These are phyloP conservation scores for Podaxis rugospora DNA, from an alignment of 768 basidiomycete species.

Conservation along the genomic window DNA sequence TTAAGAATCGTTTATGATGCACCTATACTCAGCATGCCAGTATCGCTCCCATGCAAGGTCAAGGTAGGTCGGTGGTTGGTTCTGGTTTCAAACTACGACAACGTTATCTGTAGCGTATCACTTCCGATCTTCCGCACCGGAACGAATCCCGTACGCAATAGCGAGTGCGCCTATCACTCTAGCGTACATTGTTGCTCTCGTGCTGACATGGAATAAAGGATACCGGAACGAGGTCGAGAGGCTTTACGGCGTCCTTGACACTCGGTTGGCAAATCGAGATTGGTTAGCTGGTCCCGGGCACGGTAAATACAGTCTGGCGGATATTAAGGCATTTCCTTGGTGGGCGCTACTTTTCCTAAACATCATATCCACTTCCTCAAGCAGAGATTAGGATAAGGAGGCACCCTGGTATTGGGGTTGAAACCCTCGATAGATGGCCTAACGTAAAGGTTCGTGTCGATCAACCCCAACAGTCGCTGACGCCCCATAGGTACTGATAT, in stretches of 20 bases:
- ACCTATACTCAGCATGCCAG: slow-evolving; percentile 52
- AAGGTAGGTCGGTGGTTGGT: slow-evolving; percentile 23
- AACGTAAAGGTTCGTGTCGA: slow-evolving; percentile 35
- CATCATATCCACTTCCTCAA: background rate
- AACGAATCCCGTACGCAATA: slow-evolving; percentile 59
- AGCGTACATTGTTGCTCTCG: background rate
- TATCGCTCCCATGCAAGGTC: slow-evolving; percentile 78
- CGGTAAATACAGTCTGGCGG: slow-evolving; percentile 61
- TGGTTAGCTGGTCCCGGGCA: slow-evolving; percentile 67
- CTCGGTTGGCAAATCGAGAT: slow-evolving; percentile 60
- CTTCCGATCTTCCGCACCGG: slow-evolving; percentile 55
- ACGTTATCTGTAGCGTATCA: slow-evolving; percentile 44
- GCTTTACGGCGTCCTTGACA: slow-evolving; percentile 74
- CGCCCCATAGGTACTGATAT: background rate
- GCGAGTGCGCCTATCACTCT: slow-evolving; percentile 35
- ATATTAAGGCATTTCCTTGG: slow-evolving; percentile 66
- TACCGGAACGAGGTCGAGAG: slow-evolving; percentile 75
- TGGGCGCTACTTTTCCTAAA: slow-evolving; percentile 18
- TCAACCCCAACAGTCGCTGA: no score
- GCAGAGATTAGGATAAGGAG: slow-evolving; percentile 28
- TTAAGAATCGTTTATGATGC: background rate
- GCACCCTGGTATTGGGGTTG: slow-evolving; percentile 44
- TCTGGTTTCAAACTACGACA: background rate
- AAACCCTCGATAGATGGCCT: slow-evolving; percentile 60
- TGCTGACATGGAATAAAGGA: slow-evolving; percentile 31